Percentiles rank a stretch among this genome's conserved stretches.
Conservation (phyloP, 1,139 yeast species). For the Lodderomyces parapsilosis region DNA sequence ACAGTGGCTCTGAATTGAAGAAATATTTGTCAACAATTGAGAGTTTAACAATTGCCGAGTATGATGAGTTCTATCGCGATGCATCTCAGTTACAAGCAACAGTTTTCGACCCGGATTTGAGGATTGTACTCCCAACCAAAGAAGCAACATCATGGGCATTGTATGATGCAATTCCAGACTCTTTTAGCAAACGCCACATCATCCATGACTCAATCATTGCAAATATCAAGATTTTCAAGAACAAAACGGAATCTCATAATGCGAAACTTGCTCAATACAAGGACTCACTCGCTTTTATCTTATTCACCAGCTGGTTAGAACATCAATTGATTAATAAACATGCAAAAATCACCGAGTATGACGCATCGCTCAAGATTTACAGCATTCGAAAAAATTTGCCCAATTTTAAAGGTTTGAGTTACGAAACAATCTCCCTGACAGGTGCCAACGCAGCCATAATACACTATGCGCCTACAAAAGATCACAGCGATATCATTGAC, state of each 20-base stretch:
- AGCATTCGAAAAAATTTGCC: constrained; percentile 41
- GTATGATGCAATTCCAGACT: constrained; percentile 27
- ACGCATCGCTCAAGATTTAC: constrained; percentile 44
- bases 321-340: constrained; percentile 29
- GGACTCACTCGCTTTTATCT: constrained; percentile 43
- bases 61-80: constrained; percentile 32
- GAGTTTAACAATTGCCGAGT: constrained; percentile 29
- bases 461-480: constrained; percentile 54
- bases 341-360: constrained; percentile 32
- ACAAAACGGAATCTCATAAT: constrained; percentile 37
- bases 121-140: constrained; percentile 33
- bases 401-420: constrained; percentile 51
- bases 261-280: constrained; percentile 43
- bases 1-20: constrained; percentile 17
- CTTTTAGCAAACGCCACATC: constrained; percentile 25
- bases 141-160: constrained; percentile 35
- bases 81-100: constrained; percentile 23
- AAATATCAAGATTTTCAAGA: constrained; percentile 37
- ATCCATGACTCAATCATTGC: constrained; percentile 35
- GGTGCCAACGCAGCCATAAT: constrained; percentile 57
- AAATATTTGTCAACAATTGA: constrained; percentile 28
- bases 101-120: constrained; percentile 15
- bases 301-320: constrained; percentile 45
- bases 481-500: constrained; percentile 39
- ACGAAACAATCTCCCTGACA: constrained; percentile 53